Evolutionary conservation across 495 filamentous ascomycete species (phyloP).

Genomic region (Pyrenula massariospora): DNA sequence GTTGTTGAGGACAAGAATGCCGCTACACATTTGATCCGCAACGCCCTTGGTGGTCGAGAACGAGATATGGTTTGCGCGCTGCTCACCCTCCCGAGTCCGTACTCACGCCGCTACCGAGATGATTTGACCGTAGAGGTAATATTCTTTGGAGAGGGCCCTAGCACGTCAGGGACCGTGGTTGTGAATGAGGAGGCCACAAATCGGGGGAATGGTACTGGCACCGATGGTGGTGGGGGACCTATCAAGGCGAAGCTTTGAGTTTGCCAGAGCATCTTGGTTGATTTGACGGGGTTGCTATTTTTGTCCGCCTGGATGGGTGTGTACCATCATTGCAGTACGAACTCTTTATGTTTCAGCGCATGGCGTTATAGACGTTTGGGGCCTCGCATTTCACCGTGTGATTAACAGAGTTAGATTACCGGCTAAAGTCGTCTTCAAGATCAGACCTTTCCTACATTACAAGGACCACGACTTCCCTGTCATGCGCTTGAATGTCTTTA

Average conservation of each 20-base stretch:
- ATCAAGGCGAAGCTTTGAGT: slow-evolving; percentile 49
- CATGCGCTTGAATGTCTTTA: too few relatives aligned
- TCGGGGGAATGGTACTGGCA: slow-evolving; percentile 44
- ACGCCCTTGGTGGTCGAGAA: slow-evolving; percentile 90
- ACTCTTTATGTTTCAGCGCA: too few relatives aligned
- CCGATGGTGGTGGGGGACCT: slow-evolving; percentile 39
- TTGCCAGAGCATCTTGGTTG: too few relatives aligned
- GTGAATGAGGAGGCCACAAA: slow-evolving; percentile 81
- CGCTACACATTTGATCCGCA: slow-evolving; percentile 89
- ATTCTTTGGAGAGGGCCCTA: slow-evolving; percentile 80
- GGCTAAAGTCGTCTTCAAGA: too few relatives aligned
- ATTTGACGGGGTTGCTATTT: too few relatives aligned
- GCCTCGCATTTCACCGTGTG: too few relatives aligned
- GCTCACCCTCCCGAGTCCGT: slow-evolving; percentile 82
- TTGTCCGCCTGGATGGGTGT: too few relatives aligned
- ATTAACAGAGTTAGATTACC: too few relatives aligned
- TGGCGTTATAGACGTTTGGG: too few relatives aligned
- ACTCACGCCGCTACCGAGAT: slow-evolving; percentile 81
- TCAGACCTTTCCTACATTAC: too few relatives aligned
- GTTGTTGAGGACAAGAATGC: slow-evolving; percentile 93
- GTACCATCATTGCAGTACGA: too few relatives aligned
- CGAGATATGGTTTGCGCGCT: slow-evolving; percentile 89
- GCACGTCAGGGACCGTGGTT: slow-evolving; percentile 52
- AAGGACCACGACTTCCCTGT: too few relatives aligned
- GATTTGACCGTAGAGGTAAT: slow-evolving; percentile 97